phyloP scores from a whole-genome alignment of 169 alveolate genomes.

The Eimeria acervulina region DNA sequence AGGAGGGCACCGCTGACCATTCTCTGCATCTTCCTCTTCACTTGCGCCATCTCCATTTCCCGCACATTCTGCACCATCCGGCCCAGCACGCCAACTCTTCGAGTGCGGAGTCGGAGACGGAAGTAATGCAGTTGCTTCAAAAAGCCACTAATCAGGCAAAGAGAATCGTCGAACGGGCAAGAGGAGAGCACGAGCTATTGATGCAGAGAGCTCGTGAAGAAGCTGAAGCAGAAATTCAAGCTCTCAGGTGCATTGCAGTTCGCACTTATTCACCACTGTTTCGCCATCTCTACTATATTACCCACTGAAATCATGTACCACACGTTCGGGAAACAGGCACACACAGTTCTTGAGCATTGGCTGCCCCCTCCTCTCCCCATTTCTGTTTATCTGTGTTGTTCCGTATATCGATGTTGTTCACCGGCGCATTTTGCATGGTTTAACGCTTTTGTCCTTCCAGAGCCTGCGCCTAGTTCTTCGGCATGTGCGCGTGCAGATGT shows the following conservation, averaged over 20 bases:
- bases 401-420: background rate
- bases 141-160: constrained; percentile 28
- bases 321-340: background rate
- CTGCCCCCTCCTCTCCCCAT: background rate
- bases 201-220: constrained; percentile 60
- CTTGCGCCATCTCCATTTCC: constrained; percentile 50
- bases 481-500: constrained; percentile 9
- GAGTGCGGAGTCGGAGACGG: constrained; percentile 9
- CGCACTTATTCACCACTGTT: no score
- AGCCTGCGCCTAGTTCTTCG: background rate
- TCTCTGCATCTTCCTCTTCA: constrained; percentile 18
- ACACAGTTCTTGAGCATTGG: background rate
- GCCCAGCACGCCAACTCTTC: background rate
- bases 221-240: constrained; percentile 61
- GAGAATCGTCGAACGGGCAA: constrained; percentile 39
- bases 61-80: constrained; percentile 43
- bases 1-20: constrained; percentile 12
- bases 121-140: constrained; percentile 61
- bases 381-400: background rate
- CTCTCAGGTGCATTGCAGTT: constrained; percentile 16
- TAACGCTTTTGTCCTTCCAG: background rate
- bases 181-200: constrained; percentile 44
- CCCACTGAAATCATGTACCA: no score
- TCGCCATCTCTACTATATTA: no score
- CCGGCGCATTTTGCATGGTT: background rate